Evolutionary conservation across 371 early-diverging fungal species (phyloP).

Genomic region (Mucor saturninus): DNA sequence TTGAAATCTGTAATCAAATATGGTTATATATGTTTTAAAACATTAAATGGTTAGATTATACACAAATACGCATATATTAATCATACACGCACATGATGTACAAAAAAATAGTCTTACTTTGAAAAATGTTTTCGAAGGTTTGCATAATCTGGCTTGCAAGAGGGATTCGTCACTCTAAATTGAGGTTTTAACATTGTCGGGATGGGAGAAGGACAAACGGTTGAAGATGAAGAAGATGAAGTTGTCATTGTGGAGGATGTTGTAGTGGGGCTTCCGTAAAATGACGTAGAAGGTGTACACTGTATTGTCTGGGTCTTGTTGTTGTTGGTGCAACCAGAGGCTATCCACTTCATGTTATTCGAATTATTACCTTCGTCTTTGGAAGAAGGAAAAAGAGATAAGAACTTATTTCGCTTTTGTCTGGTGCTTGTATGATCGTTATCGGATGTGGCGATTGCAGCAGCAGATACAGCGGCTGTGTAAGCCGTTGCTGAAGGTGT

Average conservation of each 20-base stretch:
- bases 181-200: background rate
- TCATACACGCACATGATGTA: slow-evolving; percentile 2
- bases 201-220: background rate
- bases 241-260: background rate
- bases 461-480: no score
- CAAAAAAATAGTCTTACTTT: background rate
- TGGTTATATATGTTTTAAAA: slow-evolving; percentile 9
- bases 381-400: slow-evolving; percentile 1
- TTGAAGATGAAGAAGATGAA: slow-evolving; percentile 11
- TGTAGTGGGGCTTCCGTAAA: background rate
- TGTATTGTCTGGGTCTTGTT: background rate
- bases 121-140: slow-evolving; percentile 10
- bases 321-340: background rate
- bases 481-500: background rate
- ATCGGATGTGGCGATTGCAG: background rate
- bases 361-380: background rate
- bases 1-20: slow-evolving; percentile 29
- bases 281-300: background rate
- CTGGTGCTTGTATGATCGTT: background rate
- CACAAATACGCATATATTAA: slow-evolving; percentile 10
- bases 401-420: background rate
- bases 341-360: background rate
- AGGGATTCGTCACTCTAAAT: background rate
- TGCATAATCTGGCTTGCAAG: slow-evolving; percentile 8
- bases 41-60: slow-evolving; percentile 14